Conservation (phyloP, 2,329 filamentous ascomycete species). For the Huntiella bhutanensis region DNA sequence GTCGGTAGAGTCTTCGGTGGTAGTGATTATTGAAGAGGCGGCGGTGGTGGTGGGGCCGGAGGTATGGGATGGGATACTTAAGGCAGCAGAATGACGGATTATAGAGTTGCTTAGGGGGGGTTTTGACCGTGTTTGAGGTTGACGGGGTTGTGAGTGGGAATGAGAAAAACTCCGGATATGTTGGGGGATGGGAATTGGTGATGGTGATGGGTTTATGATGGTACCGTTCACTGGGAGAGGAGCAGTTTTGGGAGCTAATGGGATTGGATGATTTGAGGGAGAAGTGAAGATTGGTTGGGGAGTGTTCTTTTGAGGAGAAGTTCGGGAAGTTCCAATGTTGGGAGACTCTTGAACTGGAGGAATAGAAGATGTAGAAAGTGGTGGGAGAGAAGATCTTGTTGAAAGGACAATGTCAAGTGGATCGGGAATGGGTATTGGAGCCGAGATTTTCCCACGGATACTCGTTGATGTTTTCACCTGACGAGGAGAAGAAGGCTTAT, state of each 20-base stretch:
- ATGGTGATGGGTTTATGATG: conserved; percentile 1
- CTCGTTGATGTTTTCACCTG: no score
- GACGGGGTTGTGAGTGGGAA: not conserved
- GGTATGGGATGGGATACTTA: not conserved
- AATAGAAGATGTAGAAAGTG: not conserved
- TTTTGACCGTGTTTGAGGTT: not conserved
- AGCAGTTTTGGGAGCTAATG: not conserved
- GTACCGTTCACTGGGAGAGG: conserved; percentile 1
- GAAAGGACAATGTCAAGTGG: conserved; percentile 20
- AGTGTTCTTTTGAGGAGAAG: not conserved
- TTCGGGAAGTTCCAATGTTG: not conserved
- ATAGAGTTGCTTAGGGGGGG: conserved; percentile 7
- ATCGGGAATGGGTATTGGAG: conserved; percentile 36
- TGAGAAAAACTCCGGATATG: conserved; percentile 9
- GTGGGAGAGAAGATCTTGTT: not conserved
- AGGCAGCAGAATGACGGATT: conserved; percentile 6
- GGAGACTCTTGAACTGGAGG: conserved; percentile 2
- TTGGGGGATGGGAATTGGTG: not conserved
- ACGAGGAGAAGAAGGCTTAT: no score
- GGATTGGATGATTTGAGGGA: not conserved
- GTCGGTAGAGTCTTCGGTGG: conserved; percentile 16
- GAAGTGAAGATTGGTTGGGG: no score
- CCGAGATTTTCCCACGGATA: conserved; percentile 41
- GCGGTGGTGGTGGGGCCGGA: not conserved
- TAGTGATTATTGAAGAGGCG: conserved; percentile 11